These are phyloP conservation scores for Hypoxylon rickii DNA, from an alignment of 495 filamentous ascomycete species.

Conservation along the genomic window DNA sequence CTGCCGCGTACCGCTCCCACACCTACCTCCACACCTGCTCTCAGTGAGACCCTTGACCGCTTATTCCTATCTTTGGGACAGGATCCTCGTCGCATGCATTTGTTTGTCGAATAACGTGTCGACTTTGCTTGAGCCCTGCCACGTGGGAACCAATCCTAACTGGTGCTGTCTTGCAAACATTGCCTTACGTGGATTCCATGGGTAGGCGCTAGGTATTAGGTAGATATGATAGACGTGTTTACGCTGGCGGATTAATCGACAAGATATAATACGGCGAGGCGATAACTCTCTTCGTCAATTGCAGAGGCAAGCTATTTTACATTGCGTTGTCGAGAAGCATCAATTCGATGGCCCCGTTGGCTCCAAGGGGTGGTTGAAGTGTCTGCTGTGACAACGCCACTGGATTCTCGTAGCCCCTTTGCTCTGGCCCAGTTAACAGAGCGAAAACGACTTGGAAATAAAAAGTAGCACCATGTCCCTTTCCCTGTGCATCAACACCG, in stretches of 20 bases:
- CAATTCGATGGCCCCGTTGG: slow-evolving; percentile 15
- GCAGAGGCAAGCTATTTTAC: slow-evolving; percentile 39
- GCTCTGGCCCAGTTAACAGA: slow-evolving; percentile 24
- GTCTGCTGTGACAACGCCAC: slow-evolving; percentile 30
- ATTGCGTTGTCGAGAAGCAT: slow-evolving; percentile 33
- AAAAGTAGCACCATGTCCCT: slow-evolving; percentile 40
- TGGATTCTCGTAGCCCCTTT: slow-evolving; percentile 19
- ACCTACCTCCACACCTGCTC: slow-evolving; percentile 2
- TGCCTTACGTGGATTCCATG: too few species aligned
- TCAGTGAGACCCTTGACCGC: slow-evolving; percentile 23
- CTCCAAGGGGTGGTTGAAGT: slow-evolving; percentile 16
- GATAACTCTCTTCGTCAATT: slow-evolving; percentile 20
- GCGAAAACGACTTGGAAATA: slow-evolving; percentile 32
- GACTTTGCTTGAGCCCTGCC: slow-evolving; percentile 12
- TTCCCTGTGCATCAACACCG: slow-evolving; percentile 43
- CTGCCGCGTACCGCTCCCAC: slow-evolving; percentile 22
- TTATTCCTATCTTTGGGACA: slow-evolving; percentile 25
- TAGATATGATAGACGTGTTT: background rate
- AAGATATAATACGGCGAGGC: background rate
- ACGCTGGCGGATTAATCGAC: background rate
- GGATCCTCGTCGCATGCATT: slow-evolving; percentile 31
- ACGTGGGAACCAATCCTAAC: slow-evolving; percentile 28
- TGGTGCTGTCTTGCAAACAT: background rate
- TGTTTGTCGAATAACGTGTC: slow-evolving; percentile 16
- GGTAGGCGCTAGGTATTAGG: too few species aligned